Evolutionary conservation across 805 yeast genomes (phyloP), one percentile per base, ranked within the genome.

Genomic region (Zygoascus flipseniorum): DNA sequence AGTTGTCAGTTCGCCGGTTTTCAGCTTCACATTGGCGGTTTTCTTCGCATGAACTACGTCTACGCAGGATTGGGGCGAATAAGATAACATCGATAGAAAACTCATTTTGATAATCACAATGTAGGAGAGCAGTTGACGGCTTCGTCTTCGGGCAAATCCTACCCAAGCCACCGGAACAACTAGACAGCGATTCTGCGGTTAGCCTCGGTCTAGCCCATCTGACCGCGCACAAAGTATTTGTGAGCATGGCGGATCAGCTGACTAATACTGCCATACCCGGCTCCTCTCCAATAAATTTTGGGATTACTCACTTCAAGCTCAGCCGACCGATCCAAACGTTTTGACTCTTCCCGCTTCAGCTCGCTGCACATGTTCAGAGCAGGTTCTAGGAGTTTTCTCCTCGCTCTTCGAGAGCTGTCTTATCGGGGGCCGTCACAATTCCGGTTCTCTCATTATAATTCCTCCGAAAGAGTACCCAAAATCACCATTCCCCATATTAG

Each of bases 401-500:
- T n/a, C 16, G 39, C 39, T 35, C 8, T 8, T 11, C 39, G 39
- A 35, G 16, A n/a, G 16, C 16, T 35, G 4, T 11, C 16, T 3
- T n/a, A 4, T 8, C 39, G 48, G 11, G 32, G 13, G 11, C 48
- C 48, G 13, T 4, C 4, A 16, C 48, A 45, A 3, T 8, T 59
- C 42, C 47, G 47, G 47, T 31, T n/a, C 47, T 53, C 58, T 44
- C 63, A 60, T 43, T 58, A 60, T 49, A 58, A 56, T 37, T 31
- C 53, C 5, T 48, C 20, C 2, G 48, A 35, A 3, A 2, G 31
- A 13, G 52, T 69, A 20, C 56, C 65, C 5, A 71, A 72, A 52
- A 69, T 67, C 31, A 71, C 79, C 10, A 66, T 79, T 31, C 70
- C 69, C 10, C 74, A 71, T 54, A 65, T 80, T 11, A 64, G 67